Percentiles rank a stretch among this genome's conserved stretches.
phyloP scores from a whole-genome alignment of 805 yeast species.

The Candida koratica region DNA sequence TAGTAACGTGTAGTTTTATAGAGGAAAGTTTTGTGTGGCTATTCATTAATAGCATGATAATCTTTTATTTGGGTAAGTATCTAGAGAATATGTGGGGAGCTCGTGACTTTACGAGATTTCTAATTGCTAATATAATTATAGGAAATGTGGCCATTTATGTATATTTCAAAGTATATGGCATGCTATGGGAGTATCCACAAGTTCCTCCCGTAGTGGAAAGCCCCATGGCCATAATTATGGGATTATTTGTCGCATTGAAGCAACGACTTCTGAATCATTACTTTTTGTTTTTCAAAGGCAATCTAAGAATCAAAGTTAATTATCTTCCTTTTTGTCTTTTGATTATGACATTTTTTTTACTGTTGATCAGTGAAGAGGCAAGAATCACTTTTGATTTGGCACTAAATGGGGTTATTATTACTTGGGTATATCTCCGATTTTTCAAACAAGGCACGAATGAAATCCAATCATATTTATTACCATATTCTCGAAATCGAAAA shows the following conservation, averaged over 20 bases:
- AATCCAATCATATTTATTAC: constrained; percentile 41
- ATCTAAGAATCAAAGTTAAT: constrained; percentile 41
- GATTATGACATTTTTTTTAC: constrained; percentile 21
- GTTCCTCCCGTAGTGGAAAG: constrained; percentile 49
- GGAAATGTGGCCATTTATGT: constrained; percentile 35
- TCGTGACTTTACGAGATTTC: constrained; percentile 47
- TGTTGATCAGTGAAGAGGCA: constrained; percentile 25
- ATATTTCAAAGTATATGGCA: constrained; percentile 18
- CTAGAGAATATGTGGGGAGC: constrained; percentile 66
- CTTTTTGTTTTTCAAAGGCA: constrained; percentile 44
- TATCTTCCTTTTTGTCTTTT: constrained; percentile 35
- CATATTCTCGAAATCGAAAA: constrained; percentile 22
- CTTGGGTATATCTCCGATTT: constrained; percentile 40
- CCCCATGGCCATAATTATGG: constrained; percentile 51
- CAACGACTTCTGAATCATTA: constrained; percentile 64
- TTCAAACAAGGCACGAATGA: constrained; percentile 41
- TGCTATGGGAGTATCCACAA: constrained; percentile 15
- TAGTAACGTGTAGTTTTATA: constrained; percentile 44
- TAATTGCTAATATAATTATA: constrained; percentile 31
- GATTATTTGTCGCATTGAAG: constrained; percentile 60
- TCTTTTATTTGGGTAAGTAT: constrained; percentile 56
- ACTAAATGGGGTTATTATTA: constrained; percentile 29
- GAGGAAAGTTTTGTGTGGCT: constrained; percentile 43
- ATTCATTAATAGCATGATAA: constrained; percentile 30
- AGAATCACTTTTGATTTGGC: constrained; percentile 22